These are phyloP conservation scores for Neopestalotiopsis rosae DNA, from an alignment of 2,329 filamentous ascomycete species.

Conservation along the genomic window DNA sequence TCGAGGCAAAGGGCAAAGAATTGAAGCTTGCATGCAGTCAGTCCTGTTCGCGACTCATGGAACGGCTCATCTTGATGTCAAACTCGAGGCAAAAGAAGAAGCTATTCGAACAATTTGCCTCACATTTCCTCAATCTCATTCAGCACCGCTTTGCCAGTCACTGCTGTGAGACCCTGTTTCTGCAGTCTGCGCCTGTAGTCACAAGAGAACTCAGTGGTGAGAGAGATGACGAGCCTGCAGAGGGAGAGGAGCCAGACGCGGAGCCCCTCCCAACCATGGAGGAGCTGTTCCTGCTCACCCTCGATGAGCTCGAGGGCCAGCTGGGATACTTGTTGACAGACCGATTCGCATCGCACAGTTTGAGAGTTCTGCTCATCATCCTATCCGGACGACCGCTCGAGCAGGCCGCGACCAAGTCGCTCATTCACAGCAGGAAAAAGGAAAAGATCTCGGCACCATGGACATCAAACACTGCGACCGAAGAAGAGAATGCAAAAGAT, in stretches of 20 bases:
- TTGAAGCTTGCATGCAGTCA: conserved; percentile 96
- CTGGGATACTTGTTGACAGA: conserved; percentile 86
- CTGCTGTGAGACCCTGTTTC: conserved; percentile 93
- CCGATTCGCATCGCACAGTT: conserved; percentile 85
- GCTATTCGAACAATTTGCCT: conserved; percentile 83
- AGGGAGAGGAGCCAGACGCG: conserved; percentile 48
- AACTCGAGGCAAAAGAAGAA: conserved; percentile 81
- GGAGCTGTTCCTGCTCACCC: conserved; percentile 79
- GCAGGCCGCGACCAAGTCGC: conserved; percentile 68
- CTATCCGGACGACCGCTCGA: conserved; percentile 83
- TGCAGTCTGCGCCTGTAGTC: conserved; percentile 79
- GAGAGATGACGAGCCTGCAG: conserved; percentile 45
- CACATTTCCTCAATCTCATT: conserved; percentile 86
- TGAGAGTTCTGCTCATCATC: conserved; percentile 85
- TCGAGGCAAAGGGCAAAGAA: conserved; percentile 89
- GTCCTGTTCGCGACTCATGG: conserved; percentile 91
- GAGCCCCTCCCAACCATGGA: conserved; percentile 73
- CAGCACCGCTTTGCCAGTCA: conserved; percentile 97
- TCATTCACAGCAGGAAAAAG: conserved; percentile 93
- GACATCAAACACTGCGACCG: conserved; percentile 48
- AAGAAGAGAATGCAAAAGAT: conserved; percentile 47
- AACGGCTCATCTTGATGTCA: conserved; percentile 85
- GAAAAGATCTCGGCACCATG: conserved; percentile 75
- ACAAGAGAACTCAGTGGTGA: conserved; percentile 70
- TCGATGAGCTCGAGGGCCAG: conserved; percentile 87